Base-by-base conservation (phyloP, 2,329 filamentous ascomycete species). In the Colletotrichum aenigma region DNA sequence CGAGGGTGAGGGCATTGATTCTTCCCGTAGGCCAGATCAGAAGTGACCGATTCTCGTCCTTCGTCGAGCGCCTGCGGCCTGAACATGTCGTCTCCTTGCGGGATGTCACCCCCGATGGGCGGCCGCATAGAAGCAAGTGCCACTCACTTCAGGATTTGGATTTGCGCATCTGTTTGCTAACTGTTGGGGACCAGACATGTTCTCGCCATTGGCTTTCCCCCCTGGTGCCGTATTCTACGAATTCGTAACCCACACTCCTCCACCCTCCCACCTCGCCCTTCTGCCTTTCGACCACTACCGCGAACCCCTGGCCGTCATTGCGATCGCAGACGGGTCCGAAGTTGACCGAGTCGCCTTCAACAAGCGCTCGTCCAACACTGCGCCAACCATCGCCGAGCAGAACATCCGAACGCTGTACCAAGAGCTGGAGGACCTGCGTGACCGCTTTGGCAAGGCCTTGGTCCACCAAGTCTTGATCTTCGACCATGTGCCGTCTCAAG, bases 271-370 rank as follows among this genome's bases (percentile, higher is more conserved):
- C 82, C 88, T 95, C 58, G 91, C 95, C 24, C 87, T 98, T 55
- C 94, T 94, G 48, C 96, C 97, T 1, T 98, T 98, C 87, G 97
- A 99, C 83, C 88, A 96, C 58, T 98, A 95, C 83, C 91, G 96
- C 79, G 95, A 98, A 83, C 94, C 95, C 10, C 88, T 98, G 70
- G 91, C 94, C 67, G 89, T 98, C 30, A 91, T 99, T 77, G 96
- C 95, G 4, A 89, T 98, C 74, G 94, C 95, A 18, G 96, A 98
- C 84, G 95, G 94, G 64, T 85, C 87, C 55, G 95, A 97, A 83
- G 88, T 95, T 30, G 85, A 88, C 75, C 88, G 88, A 76, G 83
- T 86, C 6, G 84, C 86, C 58, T 90, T 91, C 77, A 89, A 86
- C 83, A 90, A 89, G 79, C 86, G 90, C 56, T 86, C 88, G 67